A percentile compares a stretch with the other conserved stretches of the same genome.
phyloP scores from a whole-genome alignment of 306 rosid genomes.

The Sphenostylis stenocarpa region DNA sequence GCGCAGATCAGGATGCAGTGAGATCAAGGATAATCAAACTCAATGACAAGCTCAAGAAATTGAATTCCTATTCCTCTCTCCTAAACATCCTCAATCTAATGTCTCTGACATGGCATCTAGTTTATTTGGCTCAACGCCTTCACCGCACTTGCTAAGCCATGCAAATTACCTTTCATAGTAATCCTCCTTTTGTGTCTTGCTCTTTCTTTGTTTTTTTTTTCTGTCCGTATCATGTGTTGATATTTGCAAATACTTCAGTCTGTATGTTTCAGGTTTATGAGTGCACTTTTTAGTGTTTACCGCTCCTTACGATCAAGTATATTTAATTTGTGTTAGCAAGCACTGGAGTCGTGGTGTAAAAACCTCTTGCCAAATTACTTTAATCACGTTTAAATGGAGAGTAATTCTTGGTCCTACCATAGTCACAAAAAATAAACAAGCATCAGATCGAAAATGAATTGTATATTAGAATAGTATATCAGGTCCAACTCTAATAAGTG shows the following conservation, averaged over 20 bases:
- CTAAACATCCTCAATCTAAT: conserved; percentile 56
- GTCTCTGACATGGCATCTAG: conserved; percentile 74
- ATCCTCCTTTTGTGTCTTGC: neutral
- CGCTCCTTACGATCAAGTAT: neutral
- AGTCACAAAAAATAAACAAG: neutral
- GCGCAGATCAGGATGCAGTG: conserved; percentile 30
- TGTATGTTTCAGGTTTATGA: neutral
- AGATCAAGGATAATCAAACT: conserved; percentile 42
- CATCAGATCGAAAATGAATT: too few species aligned
- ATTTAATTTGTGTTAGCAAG: neutral
- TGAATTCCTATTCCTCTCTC: conserved; percentile 61
- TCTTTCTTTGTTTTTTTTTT: neutral
- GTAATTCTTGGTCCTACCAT: neutral
- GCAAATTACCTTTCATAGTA: neutral
- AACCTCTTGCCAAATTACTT: neutral
- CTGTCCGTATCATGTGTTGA: conserved; percentile 6
- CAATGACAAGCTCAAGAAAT: conserved; percentile 57
- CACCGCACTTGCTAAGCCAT: neutral
- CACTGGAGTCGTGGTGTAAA: too few species aligned
- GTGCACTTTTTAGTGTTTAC: neutral
- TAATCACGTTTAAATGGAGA: neutral
- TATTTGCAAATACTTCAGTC: neutral
- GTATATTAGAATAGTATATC: too few species aligned
- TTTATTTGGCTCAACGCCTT: conserved; percentile 53
- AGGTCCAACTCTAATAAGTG: too few species aligned